Base-by-base conservation (phyloP, 306 rosid species). In the Datisca glomerata region DNA sequence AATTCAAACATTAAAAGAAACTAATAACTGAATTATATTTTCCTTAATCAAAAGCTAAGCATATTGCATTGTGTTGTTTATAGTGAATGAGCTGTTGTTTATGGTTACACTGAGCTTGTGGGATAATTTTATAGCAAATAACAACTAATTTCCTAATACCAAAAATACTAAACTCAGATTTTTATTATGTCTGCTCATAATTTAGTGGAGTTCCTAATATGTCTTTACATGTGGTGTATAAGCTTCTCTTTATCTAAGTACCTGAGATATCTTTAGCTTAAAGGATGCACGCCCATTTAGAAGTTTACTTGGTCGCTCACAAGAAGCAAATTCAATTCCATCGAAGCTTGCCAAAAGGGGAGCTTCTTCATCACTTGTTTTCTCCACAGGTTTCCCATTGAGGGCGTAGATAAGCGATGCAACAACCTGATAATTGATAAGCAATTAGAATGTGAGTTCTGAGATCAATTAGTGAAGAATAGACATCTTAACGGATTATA, bases 221-320 rank as follows among this genome's bases (percentile, higher is more conserved):
- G n/a, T n/a, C n/a, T n/a, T n/a, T n/a, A n/a, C n/a, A 8, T 33
- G 38, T 4, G 7, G n/a, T 3, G 12, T 6, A 33, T 6, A 3
- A 12, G n/a, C 6, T 29, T 18, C 22, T 37, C 6, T 18, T 21
- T 19, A 46, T 40, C 64, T 65, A 17, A 51, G 55, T 42, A 87
- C 94, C 97, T 83, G 94, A 61, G 93, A 79, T 79, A 83, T 79
- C 78, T 80, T 87, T 55, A 87, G 83, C 80, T 80, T 87, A 61
- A 87, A 87, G 40, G 93, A 77, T 40, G 97, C 94, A 35, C 80
- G 93, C 36, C 94, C 97, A 53, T 72, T 57, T 69, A 87, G 49
- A 60, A 83, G 52, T 55, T 76, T 77, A 64, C 70, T 74, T 14
- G 97, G 89, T 47, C 83, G 69, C 44, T 74, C 83, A 20, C 31